Conservation (phyloP, 306 rosid species). For the Cyamopsis tetragonoloba region DNA sequence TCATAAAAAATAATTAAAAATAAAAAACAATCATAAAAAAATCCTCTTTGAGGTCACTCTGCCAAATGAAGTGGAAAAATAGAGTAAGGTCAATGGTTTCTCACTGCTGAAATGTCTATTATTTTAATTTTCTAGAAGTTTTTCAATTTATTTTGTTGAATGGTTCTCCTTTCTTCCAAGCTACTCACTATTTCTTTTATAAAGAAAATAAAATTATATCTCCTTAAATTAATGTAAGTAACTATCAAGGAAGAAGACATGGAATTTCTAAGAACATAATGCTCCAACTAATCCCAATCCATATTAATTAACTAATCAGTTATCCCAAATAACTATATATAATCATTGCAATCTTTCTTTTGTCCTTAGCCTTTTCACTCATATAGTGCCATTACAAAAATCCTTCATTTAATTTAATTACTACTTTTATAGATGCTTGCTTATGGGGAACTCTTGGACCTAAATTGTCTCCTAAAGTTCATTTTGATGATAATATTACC, state of each 20-base stretch:
- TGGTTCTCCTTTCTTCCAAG: neutral
- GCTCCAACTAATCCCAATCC: neutral
- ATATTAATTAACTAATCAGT: neutral
- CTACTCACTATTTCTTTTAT: neutral
- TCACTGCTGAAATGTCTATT: neutral
- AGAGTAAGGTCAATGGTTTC: neutral
- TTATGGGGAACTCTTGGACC: neutral
- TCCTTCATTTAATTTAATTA: no score
- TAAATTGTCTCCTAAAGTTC: neutral
- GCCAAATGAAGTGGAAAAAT: neutral
- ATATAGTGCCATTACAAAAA: no score
- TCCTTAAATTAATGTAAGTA: neutral
- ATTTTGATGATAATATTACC: neutral
- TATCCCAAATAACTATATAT: neutral
- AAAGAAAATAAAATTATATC: no score
- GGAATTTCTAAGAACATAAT: conserved; percentile 22
- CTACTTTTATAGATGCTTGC: conserved; percentile 16
- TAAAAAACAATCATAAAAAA: no score
- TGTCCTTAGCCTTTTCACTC: neutral
- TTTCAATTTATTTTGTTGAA: conserved; percentile 1
- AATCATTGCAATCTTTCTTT: neutral
- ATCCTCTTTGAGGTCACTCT: no score
- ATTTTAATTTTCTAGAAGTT: neutral
- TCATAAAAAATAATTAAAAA: no score
- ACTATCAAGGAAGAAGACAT: conserved; percentile 14